These are phyloP conservation scores for Filobasidium wieringae DNA, from an alignment of 768 basidiomycete genomes.

Conservation along the genomic window DNA sequence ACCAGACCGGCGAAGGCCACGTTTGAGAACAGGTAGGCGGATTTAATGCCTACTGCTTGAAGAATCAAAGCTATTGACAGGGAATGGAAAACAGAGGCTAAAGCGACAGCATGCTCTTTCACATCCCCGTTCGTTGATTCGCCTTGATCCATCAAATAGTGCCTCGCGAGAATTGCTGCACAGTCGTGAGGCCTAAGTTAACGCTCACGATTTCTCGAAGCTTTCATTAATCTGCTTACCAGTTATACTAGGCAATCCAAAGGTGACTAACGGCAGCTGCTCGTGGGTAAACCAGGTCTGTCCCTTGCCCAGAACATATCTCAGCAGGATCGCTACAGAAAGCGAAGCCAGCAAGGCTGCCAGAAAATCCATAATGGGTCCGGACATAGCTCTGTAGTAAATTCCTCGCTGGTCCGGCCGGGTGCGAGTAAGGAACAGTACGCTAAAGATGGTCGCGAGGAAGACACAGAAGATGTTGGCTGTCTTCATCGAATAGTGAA, in stretches of 20 bases:
- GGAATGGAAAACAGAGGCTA: slow-evolving; percentile 51
- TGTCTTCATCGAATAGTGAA: slow-evolving; percentile 57
- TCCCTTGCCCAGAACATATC: slow-evolving; percentile 49
- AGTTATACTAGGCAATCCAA: slow-evolving; percentile 59
- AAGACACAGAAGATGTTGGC: slow-evolving; percentile 54
- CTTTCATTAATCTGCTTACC: slow-evolving; percentile 43
- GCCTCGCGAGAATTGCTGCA: neutral
- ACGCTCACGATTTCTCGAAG: neutral
- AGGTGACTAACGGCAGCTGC: slow-evolving; percentile 54
- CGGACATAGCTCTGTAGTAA: slow-evolving; percentile 43
- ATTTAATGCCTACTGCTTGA: slow-evolving; percentile 59
- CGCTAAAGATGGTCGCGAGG: slow-evolving; percentile 41
- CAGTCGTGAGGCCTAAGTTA: slow-evolving; percentile 12
- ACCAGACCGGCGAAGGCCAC: slow-evolving; percentile 40
- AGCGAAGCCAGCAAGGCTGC: slow-evolving; percentile 59
- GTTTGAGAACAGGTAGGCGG: slow-evolving; percentile 58
- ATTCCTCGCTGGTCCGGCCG: slow-evolving; percentile 22
- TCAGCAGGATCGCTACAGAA: slow-evolving; percentile 58
- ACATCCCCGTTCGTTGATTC: neutral
- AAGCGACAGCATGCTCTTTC: slow-evolving; percentile 52
- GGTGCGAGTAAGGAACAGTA: slow-evolving; percentile 39
- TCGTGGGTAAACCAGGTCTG: slow-evolving; percentile 76
- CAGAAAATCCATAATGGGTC: slow-evolving; percentile 46
- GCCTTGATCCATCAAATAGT: neutral
- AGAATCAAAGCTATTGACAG: slow-evolving; percentile 45